These are phyloP conservation scores for Xerocomus spinulosus DNA, from an alignment of 768 basidiomycete species.

Conservation along the genomic window DNA sequence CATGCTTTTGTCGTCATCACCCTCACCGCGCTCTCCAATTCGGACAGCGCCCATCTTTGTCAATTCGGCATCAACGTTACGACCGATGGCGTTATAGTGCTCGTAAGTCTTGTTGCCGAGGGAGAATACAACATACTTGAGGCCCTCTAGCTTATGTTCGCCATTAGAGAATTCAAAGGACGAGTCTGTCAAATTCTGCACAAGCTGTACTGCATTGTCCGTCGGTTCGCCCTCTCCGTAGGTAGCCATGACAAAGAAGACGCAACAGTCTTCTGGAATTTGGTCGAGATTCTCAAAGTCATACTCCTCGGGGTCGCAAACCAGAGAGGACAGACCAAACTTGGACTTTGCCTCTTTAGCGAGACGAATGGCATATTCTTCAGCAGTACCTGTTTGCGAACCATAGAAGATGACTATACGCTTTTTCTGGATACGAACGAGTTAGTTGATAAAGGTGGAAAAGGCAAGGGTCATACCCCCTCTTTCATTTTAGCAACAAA, in stretches of 20 bases:
- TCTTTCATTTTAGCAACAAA: conserved; percentile 94
- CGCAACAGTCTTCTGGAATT: conserved; percentile 80
- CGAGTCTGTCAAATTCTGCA: conserved; percentile 86
- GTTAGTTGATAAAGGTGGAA: conserved; percentile 6
- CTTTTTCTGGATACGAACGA: conserved; percentile 65
- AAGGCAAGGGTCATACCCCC: conserved; percentile 52
- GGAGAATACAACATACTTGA: conserved; percentile 94
- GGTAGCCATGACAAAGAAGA: conserved; percentile 95
- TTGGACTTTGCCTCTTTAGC: conserved; percentile 98
- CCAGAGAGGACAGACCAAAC: conserved; percentile 91
- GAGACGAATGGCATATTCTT: conserved; percentile 95
- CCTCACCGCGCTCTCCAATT: conserved; percentile 89
- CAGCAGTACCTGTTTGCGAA: conserved; percentile 97
- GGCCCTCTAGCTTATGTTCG: conserved; percentile 65
- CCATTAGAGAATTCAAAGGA: conserved; percentile 86
- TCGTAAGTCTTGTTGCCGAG: conserved; percentile 94
- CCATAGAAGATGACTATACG: conserved; percentile 97
- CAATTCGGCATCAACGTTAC: conserved; percentile 70
- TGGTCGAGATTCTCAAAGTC: conserved; percentile 96
- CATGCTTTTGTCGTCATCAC: conserved; percentile 99
- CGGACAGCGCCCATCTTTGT: conserved; percentile 76
- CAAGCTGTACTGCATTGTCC: conserved; percentile 92
- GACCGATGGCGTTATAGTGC: conserved; percentile 90
- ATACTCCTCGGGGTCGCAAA: conserved; percentile 98
- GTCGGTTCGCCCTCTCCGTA: conserved; percentile 99